Conservation (phyloP, 148 eudicot genomes). For the Polygonum aviculare region DNA sequence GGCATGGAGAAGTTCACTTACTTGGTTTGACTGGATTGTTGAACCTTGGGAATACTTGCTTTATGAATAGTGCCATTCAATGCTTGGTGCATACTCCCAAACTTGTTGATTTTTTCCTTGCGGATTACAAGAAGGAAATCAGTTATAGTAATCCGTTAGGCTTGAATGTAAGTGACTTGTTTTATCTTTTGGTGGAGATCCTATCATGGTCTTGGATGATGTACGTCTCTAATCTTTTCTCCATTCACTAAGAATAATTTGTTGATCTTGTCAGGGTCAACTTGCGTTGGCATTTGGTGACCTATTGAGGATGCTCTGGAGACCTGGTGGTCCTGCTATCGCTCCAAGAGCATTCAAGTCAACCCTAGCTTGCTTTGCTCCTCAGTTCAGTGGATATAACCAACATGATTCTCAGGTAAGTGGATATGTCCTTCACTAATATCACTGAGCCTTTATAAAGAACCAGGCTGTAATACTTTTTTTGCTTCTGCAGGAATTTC, state of each 20-base stretch:
- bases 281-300: conserved; percentile 85
- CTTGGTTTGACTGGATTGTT: conserved; percentile 76
- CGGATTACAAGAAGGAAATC: conserved; percentile 63
- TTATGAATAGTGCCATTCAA: conserved; percentile 84
- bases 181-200: not conserved
- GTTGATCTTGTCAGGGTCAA: conserved; percentile 44
- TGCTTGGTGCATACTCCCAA: conserved; percentile 83
- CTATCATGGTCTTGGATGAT: not conserved
- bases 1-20: conserved; percentile 23
- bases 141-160: conserved; percentile 72
- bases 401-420: conserved; percentile 93
- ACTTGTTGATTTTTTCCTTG: conserved; percentile 85
- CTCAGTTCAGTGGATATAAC: conserved; percentile 74
- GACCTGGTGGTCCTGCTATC: conserved; percentile 44
- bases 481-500: conserved; percentile 49
- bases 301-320: conserved; percentile 68
- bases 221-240: not conserved
- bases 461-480: not conserved
- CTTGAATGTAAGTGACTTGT: conserved; percentile 44
- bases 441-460: not conserved
- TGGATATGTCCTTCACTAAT: not conserved
- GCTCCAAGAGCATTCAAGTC: conserved; percentile 61
- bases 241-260: not conserved
- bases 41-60: conserved; percentile 92
- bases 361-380: conserved; percentile 52